Base-by-base conservation (phyloP, 441 rosid genomes). In the Populus hybrid region DNA sequence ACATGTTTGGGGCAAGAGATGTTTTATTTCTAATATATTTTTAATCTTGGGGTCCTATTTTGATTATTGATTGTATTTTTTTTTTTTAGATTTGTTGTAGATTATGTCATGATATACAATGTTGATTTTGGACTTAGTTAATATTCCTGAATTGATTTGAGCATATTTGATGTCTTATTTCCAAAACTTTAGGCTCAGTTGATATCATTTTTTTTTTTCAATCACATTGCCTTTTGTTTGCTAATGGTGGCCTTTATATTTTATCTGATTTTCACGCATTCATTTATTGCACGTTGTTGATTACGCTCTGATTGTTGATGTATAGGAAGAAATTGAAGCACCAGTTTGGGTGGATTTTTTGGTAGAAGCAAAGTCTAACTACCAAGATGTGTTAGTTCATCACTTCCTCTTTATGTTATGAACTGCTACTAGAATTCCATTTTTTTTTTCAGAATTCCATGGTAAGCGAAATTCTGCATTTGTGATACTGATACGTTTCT, bases 301-400 rank as follows among this genome's bases (percentile, higher is more conserved):
- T 67, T 54, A n/a, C 40, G 8, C 61, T 26, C 72, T 76, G 20
- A 10, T 70, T 20, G 42, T 66, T 80, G 78, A 69, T 63, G 18
- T 73, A 46, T 70, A 89, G 93, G 92, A 89, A 69, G 93, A 89
- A 81, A 87, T 91, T 64, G 95, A 91, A 79, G 92, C 92, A 67
- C 95, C 95, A 6, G 90, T 84, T 89, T 90, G 93, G 93, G 84
- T 84, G 24, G 92, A 90, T 83, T 90, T 91, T 73, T 74, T 77
- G 0, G 36, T 76, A 30, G 90, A 87, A 77, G 80, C 82, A 10
- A 75, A 79, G 28, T 75, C 68, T 77, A 67, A 61, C 67, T 70
- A 76, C 71, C 78, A 72, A 72, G 84, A 81, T 21, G 38, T 50
- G 91, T 87, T 81, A 85, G 90, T 82, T 65, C 79, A 26, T 50